Evolutionary conservation across 192 early-diverging fungal species (phyloP).

Genomic region (Coemansia sp.): DNA sequence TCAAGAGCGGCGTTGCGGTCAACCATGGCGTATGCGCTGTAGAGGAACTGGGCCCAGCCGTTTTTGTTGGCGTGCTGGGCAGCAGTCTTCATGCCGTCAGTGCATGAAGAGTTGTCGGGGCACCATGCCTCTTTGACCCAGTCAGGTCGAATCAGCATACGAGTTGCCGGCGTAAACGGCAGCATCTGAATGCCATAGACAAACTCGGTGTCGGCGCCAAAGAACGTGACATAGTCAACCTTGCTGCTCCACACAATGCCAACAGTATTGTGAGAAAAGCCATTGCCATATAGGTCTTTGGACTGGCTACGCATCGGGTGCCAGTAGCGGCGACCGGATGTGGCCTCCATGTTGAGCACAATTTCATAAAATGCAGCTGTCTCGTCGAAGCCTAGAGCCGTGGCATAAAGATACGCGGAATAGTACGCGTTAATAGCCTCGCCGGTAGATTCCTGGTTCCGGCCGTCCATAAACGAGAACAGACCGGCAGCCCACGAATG

Average conservation of each 20-base stretch:
- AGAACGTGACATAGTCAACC: conserved; percentile 52
- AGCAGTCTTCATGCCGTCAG: conserved; percentile 45
- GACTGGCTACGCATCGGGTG: conserved; percentile 40
- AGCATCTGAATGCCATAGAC: conserved; percentile 61
- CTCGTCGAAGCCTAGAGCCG: conserved; percentile 32
- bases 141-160: conserved; percentile 27
- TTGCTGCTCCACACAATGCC: conserved; percentile 58
- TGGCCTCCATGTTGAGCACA: conserved; percentile 54
- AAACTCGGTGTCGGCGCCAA: conserved; percentile 50
- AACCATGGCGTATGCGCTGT: conserved; percentile 50
- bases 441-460: conserved; percentile 57
- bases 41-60: conserved; percentile 53
- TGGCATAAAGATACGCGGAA: conserved; percentile 50
- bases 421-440: conserved; percentile 62
- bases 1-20: conserved; percentile 41
- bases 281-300: conserved; percentile 26
- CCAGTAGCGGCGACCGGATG: conserved; percentile 55
- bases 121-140: conserved; percentile 56
- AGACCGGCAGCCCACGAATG: conserved; percentile 67
- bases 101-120: conserved; percentile 21
- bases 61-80: conserved; percentile 22
- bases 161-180: conserved; percentile 54
- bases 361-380: conserved; percentile 50
- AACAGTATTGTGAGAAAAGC: conserved; percentile 44
- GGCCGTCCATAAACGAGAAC: conserved; percentile 50